A percentile compares a stretch with the other conserved stretches of the same genome.
Conservation (phyloP, 73 alveolate genomes). For the Loxodes magnus region DNA sequence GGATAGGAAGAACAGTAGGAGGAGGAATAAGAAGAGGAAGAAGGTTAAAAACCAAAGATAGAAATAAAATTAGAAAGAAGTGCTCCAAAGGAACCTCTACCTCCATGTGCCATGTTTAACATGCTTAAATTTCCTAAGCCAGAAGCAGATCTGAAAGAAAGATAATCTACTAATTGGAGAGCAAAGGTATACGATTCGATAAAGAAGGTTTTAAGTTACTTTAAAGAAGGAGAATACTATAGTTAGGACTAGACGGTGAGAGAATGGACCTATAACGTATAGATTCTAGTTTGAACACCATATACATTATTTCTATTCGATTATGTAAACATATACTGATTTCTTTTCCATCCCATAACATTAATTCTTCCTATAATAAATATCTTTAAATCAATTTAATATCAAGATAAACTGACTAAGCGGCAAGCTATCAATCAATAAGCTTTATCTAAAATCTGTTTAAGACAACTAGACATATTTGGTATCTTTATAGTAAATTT, state of each 20-base stretch:
- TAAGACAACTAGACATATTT: no score
- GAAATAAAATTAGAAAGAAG: no score
- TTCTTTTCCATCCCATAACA: no score
- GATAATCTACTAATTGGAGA: slow-evolving; percentile 9
- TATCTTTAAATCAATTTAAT: no score
- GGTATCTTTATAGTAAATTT: no score
- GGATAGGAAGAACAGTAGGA: slow-evolving; percentile 1
- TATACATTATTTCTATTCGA: no score
- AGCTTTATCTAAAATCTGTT: no score
- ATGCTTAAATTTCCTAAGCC: background rate
- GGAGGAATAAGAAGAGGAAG: slow-evolving; percentile 10
- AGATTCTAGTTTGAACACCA: slow-evolving; percentile 1
- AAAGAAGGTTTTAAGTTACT: background rate
- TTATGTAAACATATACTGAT: no score
- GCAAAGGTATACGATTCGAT: slow-evolving; percentile 2
- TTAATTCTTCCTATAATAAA: no score
- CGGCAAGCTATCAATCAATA: no score
- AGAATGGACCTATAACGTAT: slow-evolving; percentile 4
- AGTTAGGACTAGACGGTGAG: slow-evolving; percentile 1
- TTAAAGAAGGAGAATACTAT: background rate
- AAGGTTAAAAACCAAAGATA: slow-evolving; percentile 15
- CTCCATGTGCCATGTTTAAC: slow-evolving; percentile 24
- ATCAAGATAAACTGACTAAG: no score
- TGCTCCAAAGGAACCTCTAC: slow-evolving; percentile 11
- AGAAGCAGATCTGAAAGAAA: slow-evolving; percentile 3